These are phyloP conservation scores for Huntiella decipiens DNA, from an alignment of 2,329 filamentous ascomycete genomes.

Conservation along the genomic window DNA sequence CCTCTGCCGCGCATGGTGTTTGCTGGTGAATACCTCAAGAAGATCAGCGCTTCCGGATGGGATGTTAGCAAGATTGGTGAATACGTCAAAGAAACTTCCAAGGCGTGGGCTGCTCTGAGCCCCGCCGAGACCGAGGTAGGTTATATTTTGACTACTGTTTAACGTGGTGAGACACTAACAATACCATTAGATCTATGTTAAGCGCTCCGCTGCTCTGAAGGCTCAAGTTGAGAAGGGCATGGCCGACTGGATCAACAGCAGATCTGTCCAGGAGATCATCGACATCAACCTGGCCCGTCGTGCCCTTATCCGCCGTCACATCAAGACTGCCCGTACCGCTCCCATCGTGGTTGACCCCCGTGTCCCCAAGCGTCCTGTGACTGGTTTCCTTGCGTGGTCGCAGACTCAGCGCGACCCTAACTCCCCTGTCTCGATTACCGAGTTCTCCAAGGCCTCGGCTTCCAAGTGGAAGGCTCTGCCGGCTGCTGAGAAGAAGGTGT, in stretches of 20 bases:
- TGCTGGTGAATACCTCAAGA: conserved; percentile 17
- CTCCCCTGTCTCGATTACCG: conserved; percentile 15
- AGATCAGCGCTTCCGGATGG: conserved; percentile 9
- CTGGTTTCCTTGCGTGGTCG: conserved; percentile 15
- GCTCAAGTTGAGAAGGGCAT: conserved; percentile 19
- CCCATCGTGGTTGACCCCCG: conserved; percentile 28
- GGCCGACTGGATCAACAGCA: conserved; percentile 18
- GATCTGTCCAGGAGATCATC: not conserved
- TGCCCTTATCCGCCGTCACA: not conserved
- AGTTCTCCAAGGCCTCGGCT: conserved; percentile 13
- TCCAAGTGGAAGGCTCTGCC: conserved; percentile 26
- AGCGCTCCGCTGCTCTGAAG: conserved; percentile 22
- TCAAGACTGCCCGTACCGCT: not conserved
- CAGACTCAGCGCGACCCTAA: conserved; percentile 23
- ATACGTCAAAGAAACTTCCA: too few relatives aligned
- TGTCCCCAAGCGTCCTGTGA: conserved; percentile 22
- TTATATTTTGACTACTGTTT: conserved; percentile 2
- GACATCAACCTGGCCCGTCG: not conserved
- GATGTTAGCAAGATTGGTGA: not conserved
- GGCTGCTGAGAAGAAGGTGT: conserved; percentile 21
- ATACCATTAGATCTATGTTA: conserved; percentile 19
- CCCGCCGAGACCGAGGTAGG: conserved; percentile 26
- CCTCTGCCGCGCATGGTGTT: conserved; percentile 22
- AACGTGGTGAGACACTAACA: not conserved
- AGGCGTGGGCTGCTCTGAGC: conserved; percentile 5